Conservation (phyloP, 768 basidiomycete genomes). For the Lepiota subincarnata region DNA sequence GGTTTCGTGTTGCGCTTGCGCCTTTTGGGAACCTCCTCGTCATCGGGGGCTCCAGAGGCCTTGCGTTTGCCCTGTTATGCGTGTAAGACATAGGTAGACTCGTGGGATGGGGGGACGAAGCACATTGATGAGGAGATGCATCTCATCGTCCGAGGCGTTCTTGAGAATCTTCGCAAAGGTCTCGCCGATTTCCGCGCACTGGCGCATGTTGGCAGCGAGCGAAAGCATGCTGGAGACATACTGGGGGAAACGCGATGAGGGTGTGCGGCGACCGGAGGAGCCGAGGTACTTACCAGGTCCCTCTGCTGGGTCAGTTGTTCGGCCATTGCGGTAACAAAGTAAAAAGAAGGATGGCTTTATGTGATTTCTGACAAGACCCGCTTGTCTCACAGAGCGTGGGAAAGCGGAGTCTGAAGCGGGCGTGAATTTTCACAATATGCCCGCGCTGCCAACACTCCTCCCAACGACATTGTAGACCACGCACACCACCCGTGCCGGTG, state of each 20-base stretch:
- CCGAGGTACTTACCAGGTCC: slow-evolving; percentile 27
- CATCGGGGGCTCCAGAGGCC: slow-evolving; percentile 32
- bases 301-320: slow-evolving; percentile 29
- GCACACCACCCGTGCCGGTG: slow-evolving; percentile 22
- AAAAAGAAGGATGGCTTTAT: slow-evolving; percentile 7
- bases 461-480: slow-evolving; percentile 22
- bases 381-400: slow-evolving; percentile 38
- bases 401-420: slow-evolving; percentile 32
- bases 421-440: slow-evolving; percentile 16
- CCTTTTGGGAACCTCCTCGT: slow-evolving; percentile 43
- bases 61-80: slow-evolving; percentile 51
- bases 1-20: slow-evolving; percentile 63
- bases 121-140: not conserved
- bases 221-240: slow-evolving; percentile 49
- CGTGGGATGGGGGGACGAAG: not conserved
- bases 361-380: slow-evolving; percentile 12
- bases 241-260: slow-evolving; percentile 29
- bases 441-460: slow-evolving; percentile 16
- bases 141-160: slow-evolving; percentile 12
- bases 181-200: slow-evolving; percentile 58
- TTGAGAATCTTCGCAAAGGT: slow-evolving; percentile 49
- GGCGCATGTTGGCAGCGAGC: slow-evolving; percentile 62
- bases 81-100: slow-evolving; percentile 3
- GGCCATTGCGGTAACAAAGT: slow-evolving; percentile 19
- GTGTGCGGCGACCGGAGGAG: not conserved